Conservation (phyloP, 768 basidiomycete species). For the Zangia roseola region DNA sequence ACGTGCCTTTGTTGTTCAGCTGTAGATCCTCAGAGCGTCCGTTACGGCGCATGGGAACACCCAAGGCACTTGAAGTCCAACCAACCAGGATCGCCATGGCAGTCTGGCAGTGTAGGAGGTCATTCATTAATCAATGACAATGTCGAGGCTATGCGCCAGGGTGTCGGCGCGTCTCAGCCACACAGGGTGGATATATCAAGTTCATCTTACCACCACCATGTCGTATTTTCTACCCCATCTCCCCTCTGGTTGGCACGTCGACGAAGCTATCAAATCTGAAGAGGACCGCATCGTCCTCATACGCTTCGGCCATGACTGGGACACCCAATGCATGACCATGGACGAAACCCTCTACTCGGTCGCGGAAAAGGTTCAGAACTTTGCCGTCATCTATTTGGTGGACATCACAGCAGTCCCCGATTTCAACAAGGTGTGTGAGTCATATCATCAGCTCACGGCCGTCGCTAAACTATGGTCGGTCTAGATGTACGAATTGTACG, state of each 20-base stretch:
- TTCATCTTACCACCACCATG: conserved; percentile 55
- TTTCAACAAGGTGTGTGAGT: conserved; percentile 81
- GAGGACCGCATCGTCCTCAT: conserved; percentile 95
- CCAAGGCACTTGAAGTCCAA: no score
- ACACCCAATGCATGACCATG: conserved; percentile 97
- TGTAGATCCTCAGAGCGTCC: no score
- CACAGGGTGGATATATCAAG: no score
- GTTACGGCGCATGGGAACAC: no score
- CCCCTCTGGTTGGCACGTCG: conserved; percentile 96
- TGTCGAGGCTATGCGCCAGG: no score
- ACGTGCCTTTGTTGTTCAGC: no score
- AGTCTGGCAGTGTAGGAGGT: no score
- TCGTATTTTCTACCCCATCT: conserved; percentile 89
- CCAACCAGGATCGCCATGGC: no score
- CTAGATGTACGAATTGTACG: conserved; percentile 99
- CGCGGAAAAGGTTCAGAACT: conserved; percentile 97
- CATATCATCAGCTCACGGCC: no score
- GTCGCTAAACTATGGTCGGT: not conserved
- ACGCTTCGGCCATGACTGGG: conserved; percentile 93
- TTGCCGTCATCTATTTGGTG: conserved; percentile 92
- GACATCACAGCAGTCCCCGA: conserved; percentile 98
- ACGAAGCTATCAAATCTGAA: conserved; percentile 97
- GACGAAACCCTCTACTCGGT: conserved; percentile 93
- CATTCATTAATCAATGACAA: no score
- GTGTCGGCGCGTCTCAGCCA: no score